Percentiles rank a stretch among this genome's conserved stretches.
These are phyloP conservation scores for Penicillium robsamsonii DNA, from an alignment of 495 filamentous ascomycete species.

Conservation along the genomic window DNA sequence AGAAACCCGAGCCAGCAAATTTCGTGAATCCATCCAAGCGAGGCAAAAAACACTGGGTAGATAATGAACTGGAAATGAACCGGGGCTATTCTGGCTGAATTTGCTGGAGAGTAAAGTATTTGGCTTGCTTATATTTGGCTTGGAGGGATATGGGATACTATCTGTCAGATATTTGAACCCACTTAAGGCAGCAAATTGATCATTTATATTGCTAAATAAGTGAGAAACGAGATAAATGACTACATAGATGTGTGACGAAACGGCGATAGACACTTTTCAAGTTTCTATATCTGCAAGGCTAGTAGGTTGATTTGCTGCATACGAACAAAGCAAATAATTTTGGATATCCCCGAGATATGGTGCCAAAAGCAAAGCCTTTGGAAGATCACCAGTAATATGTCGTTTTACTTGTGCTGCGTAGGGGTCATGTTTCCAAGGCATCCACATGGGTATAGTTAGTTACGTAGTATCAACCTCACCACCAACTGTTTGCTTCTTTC, in stretches of 20 bases:
- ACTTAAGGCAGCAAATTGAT: neutral
- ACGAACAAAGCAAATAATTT: too few relatives aligned
- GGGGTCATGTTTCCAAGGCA: neutral
- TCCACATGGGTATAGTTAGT: neutral
- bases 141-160: neutral
- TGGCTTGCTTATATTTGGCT: neutral
- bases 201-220: neutral
- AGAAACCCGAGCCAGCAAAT: neutral
- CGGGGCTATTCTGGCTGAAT: neutral
- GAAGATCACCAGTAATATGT: too few relatives aligned
- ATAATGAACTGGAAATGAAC: too few relatives aligned
- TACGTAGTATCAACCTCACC: neutral
- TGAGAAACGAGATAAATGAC: too few relatives aligned
- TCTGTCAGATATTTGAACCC: neutral
- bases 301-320: too few relatives aligned
- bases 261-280: too few relatives aligned
- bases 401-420: neutral
- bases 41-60: neutral
- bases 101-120: neutral
- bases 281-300: too few relatives aligned
- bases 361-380: neutral
- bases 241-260: too few relatives aligned
- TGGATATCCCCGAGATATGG: too few relatives aligned
- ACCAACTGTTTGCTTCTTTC: neutral
- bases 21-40: neutral